Percentiles rank a stretch among this genome's conserved stretches.
Evolutionary conservation across 768 basidiomycete species (phyloP).

Genomic region (Rickenella mellea): DNA sequence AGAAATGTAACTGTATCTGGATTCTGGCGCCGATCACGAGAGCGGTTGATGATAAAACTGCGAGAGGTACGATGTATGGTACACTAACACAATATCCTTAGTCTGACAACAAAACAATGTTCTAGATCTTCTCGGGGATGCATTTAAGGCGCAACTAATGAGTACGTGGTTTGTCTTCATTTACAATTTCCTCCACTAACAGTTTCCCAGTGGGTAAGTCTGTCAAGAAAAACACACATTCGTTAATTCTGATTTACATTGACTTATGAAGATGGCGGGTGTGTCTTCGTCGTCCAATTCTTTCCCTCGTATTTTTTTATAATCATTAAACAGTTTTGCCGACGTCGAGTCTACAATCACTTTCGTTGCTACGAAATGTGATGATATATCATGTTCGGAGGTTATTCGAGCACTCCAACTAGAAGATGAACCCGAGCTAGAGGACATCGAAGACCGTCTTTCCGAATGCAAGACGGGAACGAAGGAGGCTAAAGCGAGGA

Average conservation of each 20-base stretch:
- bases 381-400: conserved; percentile 54
- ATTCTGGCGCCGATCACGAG: conserved; percentile 56
- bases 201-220: conserved; percentile 32
- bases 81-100: neutral
- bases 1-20: conserved; percentile 55
- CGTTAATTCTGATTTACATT: neutral
- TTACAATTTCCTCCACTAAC: conserved; percentile 2
- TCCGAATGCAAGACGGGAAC: conserved; percentile 24
- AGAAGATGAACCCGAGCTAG: conserved; percentile 42
- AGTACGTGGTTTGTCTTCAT: conserved; percentile 26
- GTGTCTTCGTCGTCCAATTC: conserved; percentile 18
- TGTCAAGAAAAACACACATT: neutral
- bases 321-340: conserved; percentile 22
- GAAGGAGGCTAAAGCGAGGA: conserved; percentile 30
- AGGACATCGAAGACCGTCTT: conserved; percentile 40
- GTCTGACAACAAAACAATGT: neutral
- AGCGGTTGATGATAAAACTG: conserved; percentile 58
- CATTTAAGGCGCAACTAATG: conserved; percentile 53
- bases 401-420: conserved; percentile 41
- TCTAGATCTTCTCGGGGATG: conserved; percentile 51
- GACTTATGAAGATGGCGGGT: conserved; percentile 43
- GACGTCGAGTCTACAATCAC: conserved; percentile 49
- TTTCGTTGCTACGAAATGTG: conserved; percentile 57
- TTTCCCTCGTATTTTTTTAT: conserved; percentile 1
- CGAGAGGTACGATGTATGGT: conserved; percentile 30